phyloP scores from a whole-genome alignment of 2,329 filamentous ascomycete genomes.

The Juglanconis sp. region DNA sequence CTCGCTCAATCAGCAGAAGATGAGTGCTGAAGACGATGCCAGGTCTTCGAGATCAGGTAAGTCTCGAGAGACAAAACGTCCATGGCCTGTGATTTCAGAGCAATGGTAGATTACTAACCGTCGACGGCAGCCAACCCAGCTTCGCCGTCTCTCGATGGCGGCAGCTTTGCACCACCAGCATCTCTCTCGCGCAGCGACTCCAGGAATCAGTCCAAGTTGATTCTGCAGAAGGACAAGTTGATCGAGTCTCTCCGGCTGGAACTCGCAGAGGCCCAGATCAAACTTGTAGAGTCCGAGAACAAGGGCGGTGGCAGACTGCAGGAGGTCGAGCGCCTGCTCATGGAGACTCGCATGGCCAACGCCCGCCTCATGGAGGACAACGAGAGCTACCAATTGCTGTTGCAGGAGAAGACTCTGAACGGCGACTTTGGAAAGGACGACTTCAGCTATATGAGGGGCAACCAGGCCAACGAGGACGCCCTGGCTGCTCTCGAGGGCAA shows the following conservation, averaged over 20 bases:
- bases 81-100: neutral
- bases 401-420: constrained; percentile 92
- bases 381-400: constrained; percentile 92
- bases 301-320: constrained; percentile 82
- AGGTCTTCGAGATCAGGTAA: constrained; percentile 57
- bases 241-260: constrained; percentile 91
- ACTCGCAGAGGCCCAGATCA: constrained; percentile 91
- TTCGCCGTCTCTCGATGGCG: constrained; percentile 67
- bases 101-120: neutral
- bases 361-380: constrained; percentile 97
- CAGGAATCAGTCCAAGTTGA: constrained; percentile 80
- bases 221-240: constrained; percentile 93
- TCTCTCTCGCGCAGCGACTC: constrained; percentile 85
- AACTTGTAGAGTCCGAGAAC: constrained; percentile 91
- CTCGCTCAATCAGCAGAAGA: constrained; percentile 76
- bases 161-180: constrained; percentile 82
- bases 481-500: constrained; percentile 62
- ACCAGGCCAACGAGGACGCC: constrained; percentile 59
- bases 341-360: constrained; percentile 94
- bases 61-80: constrained; percentile 22
- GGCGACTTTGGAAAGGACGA: constrained; percentile 85
- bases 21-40: constrained; percentile 54
- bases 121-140: constrained; percentile 42
- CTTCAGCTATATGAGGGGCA: constrained; percentile 64
- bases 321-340: constrained; percentile 84